Evolutionary conservation across 2,329 filamentous ascomycete genomes (phyloP).

Genomic region (Pseudogymnoascus sp.): DNA sequence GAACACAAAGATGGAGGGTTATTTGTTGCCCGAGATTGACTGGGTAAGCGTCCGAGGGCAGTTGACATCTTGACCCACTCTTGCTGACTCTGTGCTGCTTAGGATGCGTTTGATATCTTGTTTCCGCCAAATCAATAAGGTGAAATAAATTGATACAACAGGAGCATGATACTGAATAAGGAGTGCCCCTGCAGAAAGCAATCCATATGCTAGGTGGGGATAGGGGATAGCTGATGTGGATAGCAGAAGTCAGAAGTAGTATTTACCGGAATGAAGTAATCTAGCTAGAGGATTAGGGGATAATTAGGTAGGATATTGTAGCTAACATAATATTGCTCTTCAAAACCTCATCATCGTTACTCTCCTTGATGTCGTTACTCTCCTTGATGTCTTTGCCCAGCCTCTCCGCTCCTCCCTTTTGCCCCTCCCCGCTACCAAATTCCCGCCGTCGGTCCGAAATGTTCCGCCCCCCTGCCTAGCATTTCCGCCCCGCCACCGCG

Average conservation of each 20-base stretch:
- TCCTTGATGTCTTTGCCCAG: not conserved
- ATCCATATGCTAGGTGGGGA: too few species aligned
- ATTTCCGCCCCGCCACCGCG: conserved; percentile 6
- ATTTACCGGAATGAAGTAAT: not conserved
- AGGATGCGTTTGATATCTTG: conserved; percentile 28
- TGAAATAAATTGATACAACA: not conserved
- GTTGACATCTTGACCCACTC: not conserved
- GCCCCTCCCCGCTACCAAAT: not conserved
- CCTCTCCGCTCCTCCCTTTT: not conserved
- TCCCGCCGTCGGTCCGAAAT: not conserved
- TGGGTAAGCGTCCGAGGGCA: conserved; percentile 44
- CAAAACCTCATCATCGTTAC: not conserved
- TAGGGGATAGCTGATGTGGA: not conserved
- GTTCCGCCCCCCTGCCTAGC: not conserved
- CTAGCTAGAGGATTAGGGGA: not conserved
- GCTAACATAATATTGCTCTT: not conserved
- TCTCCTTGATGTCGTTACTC: not conserved
- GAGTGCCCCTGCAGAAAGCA: not conserved
- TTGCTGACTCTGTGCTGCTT: not conserved
- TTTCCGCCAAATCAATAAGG: conserved; percentile 24
- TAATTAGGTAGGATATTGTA: not conserved
- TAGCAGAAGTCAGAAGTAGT: not conserved
- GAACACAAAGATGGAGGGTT: conserved; percentile 21
- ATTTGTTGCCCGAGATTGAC: conserved; percentile 48
- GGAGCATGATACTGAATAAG: not conserved